Conservation (phyloP, 345 rosid species). For the Syzygium oleosum region DNA sequence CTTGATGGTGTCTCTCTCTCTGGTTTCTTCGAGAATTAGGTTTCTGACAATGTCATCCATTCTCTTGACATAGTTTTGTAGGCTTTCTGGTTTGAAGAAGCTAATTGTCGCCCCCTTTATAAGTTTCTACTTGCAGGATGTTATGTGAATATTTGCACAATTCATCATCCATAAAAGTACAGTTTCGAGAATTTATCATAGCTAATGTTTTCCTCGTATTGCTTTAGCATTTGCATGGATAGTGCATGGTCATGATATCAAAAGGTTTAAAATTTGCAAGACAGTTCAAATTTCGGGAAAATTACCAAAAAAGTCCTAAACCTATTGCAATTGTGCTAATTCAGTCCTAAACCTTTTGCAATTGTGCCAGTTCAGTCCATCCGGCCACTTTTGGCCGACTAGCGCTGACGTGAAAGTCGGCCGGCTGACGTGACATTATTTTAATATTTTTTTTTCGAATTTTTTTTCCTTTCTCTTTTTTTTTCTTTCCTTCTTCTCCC, state of each 20-base stretch:
- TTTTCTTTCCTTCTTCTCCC: too few relatives aligned
- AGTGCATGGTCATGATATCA: not conserved
- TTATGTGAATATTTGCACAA: not conserved
- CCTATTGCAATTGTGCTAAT: too few relatives aligned
- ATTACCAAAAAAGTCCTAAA: too few relatives aligned
- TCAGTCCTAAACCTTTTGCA: too few relatives aligned
- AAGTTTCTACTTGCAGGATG: not conserved
- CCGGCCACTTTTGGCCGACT: too few relatives aligned
- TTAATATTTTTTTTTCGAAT: too few relatives aligned
- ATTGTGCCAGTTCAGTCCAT: too few relatives aligned
- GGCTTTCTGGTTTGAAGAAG: conserved; percentile 6
- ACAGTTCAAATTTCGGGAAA: not conserved
- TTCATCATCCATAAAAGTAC: not conserved
- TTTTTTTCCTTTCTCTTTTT: too few relatives aligned
- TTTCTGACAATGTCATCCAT: not conserved
- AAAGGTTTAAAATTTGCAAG: not conserved
- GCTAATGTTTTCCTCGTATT: not conserved
- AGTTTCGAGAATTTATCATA: not conserved
- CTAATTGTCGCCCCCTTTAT: not conserved
- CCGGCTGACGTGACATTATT: too few relatives aligned
- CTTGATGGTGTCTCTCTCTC: not conserved
- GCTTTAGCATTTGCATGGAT: not conserved
- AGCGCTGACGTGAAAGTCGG: too few relatives aligned
- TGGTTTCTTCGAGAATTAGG: not conserved
- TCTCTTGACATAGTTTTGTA: not conserved